Evolutionary conservation across 441 rosid genomes (phyloP).

Genomic region (Adansonia gregorii): DNA sequence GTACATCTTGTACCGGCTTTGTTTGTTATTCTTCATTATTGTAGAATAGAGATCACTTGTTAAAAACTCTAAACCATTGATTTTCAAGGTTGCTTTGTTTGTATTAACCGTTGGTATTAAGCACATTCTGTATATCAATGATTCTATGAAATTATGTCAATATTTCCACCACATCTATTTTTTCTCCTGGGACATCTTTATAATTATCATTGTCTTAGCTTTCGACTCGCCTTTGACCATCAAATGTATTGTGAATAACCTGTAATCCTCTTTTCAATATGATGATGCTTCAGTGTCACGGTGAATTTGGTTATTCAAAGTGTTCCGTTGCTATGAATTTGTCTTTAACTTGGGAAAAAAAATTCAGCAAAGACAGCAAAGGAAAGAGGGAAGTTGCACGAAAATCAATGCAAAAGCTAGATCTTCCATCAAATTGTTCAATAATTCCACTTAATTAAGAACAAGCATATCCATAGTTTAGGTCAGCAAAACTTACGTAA

Average conservation of each 20-base stretch:
- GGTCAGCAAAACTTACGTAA: slow-evolving; percentile 16
- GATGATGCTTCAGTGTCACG: not conserved
- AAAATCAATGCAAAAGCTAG: not conserved
- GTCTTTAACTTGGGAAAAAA: not conserved
- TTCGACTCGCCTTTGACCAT: too few relatives aligned
- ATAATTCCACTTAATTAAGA: not conserved
- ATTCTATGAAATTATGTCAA: not conserved
- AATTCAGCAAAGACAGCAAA: not conserved
- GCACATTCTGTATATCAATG: not conserved
- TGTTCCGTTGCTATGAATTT: not conserved
- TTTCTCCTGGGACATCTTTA: too few relatives aligned
- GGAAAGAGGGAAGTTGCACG: not conserved
- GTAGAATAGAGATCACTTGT: not conserved
- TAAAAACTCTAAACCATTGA: not conserved
- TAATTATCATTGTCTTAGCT: too few relatives aligned
- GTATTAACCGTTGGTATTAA: not conserved
- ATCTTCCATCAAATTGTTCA: not conserved
- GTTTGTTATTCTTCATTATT: slow-evolving; percentile 4
- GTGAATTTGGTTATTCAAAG: not conserved
- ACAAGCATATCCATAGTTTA: not conserved
- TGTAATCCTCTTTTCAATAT: not conserved
- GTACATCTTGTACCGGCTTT: slow-evolving; percentile 38
- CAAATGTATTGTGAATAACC: too few relatives aligned
- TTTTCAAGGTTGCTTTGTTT: not conserved
- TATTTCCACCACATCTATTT: too few relatives aligned